Evolutionary conservation across 352 stramenopile genomes (phyloP).

Genomic region (Aphanomyces cochlioides): DNA sequence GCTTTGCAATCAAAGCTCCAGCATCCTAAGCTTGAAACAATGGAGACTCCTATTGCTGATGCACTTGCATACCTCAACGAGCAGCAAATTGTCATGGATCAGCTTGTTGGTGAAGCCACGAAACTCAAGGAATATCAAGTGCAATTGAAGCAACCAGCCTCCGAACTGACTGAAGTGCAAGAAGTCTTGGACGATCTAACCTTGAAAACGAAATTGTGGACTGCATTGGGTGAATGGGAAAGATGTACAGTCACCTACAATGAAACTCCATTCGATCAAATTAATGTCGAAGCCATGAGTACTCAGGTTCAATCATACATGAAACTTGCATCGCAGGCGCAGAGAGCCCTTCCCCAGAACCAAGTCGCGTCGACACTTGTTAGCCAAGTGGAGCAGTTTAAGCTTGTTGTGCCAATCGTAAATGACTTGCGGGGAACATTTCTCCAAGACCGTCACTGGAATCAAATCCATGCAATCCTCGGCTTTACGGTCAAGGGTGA

Average conservation of each 20-base stretch:
- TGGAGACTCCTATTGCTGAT: conserved; percentile 70
- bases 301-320: conserved; percentile 88
- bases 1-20: conserved; percentile 80
- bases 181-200: conserved; percentile 82
- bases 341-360: conserved; percentile 85
- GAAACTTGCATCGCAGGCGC: conserved; percentile 81
- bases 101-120: conserved; percentile 78
- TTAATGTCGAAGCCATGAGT: conserved; percentile 84
- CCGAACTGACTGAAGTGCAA: conserved; percentile 87
- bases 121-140: conserved; percentile 85
- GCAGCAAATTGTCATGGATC: conserved; percentile 66
- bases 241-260: conserved; percentile 70
- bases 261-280: conserved; percentile 78
- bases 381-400: conserved; percentile 87
- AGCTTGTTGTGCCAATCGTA: conserved; percentile 75
- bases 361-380: conserved; percentile 74
- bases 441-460: conserved; percentile 76
- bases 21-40: conserved; percentile 67
- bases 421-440: conserved; percentile 59
- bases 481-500: conserved; percentile 84
- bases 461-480: conserved; percentile 64
- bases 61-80: conserved; percentile 66
- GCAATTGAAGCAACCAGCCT: conserved; percentile 80
- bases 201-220: conserved; percentile 89
- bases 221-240: conserved; percentile 80